Conservation (phyloP, 352 stramenopile species). For the Elongisporangium undulatum region DNA sequence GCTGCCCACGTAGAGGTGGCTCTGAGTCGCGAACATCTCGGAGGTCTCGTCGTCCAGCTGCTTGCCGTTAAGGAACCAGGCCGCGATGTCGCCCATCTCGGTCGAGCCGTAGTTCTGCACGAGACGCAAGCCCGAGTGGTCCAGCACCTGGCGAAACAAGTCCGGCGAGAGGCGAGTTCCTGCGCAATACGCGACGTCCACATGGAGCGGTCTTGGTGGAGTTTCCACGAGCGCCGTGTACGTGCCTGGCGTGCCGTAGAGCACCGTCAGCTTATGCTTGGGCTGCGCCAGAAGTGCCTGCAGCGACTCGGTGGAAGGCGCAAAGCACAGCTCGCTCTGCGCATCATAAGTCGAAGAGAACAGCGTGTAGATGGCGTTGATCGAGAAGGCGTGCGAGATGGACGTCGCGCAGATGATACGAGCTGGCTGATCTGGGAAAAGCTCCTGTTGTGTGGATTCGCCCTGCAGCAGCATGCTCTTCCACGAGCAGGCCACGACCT, state of each 20-base stretch:
- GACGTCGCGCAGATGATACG: conserved; percentile 75
- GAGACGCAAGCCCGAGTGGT: conserved; percentile 56
- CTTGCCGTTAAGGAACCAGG: conserved; percentile 52
- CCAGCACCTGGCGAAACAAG: conserved; percentile 47
- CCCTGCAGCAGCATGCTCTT: conserved; percentile 73
- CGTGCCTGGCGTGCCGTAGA: conserved; percentile 79
- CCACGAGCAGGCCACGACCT: conserved; percentile 78
- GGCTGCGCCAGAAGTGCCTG: conserved; percentile 39
- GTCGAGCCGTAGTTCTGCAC: conserved; percentile 89
- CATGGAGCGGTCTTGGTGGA: conserved; percentile 42
- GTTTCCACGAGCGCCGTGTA: conserved; percentile 66
- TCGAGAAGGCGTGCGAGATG: conserved; percentile 82
- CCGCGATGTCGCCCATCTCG: conserved; percentile 77
- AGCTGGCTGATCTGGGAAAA: conserved; percentile 58
- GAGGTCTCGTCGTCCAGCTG: conserved; percentile 30
- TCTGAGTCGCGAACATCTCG: conserved; percentile 31
- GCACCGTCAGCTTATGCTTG: conserved; percentile 32
- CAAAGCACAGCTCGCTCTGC: conserved; percentile 70
- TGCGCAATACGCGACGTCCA: conserved; percentile 70
- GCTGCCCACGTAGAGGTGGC: conserved; percentile 53
- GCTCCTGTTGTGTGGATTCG: conserved; percentile 62
- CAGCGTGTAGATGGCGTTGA: conserved; percentile 83
- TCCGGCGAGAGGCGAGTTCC: conserved; percentile 48
- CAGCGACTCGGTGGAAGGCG: conserved; percentile 36
- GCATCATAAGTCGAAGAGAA: conserved; percentile 60